Evolutionary conservation across 768 basidiomycete genomes (phyloP), one percentile per base, ranked within the genome.

Genomic region (Macrolepiota dolichaula): DNA sequence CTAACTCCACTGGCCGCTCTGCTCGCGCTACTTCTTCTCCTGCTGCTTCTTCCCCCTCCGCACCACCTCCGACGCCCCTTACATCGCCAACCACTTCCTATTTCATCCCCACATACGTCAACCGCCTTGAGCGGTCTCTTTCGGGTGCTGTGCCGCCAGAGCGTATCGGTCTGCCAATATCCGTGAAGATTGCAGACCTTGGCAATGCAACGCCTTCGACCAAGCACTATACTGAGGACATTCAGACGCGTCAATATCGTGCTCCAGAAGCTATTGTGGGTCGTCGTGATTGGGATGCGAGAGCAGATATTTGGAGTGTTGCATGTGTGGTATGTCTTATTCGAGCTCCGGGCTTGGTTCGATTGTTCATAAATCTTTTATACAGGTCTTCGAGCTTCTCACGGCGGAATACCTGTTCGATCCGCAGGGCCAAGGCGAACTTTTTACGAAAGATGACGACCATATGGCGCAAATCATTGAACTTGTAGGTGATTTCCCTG

Each of bases 401-500:
- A 95, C 93, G 0, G 91, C 91, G 22, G 95, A 96, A 71, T 95
- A 89, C 71, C 83, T 97, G 44, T 96, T 97, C 71, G 94, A 96
- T 70, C 92, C 92, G 15, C 90, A 91, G 63, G 86, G 85, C 27
- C 89, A 91, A 72, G 85, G 86, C 25, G 87, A 88, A 65, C 74
- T 91, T 50, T 96, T 93, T 68, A 88, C 86, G 61, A 95, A 95
- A 74, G 94, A 97, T 72, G 94, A 96, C 69, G 96, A 98, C 71
- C 95, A 97, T 67, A 86, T 96, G 83, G 95, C 95, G 37, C 94
- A 96, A 76, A 92, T 96, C 63, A 88, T 96, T 59, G 95, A 97
- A 77, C 79, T 97, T 10, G 75, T 96, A 61, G 94, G 94, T 36
- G 91, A 94, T 73, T 85, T 88, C 63, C 75, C 85, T 13, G 68